Base-by-base conservation (phyloP, 2,329 filamentous ascomycete species). In the Alternaria sp. region DNA sequence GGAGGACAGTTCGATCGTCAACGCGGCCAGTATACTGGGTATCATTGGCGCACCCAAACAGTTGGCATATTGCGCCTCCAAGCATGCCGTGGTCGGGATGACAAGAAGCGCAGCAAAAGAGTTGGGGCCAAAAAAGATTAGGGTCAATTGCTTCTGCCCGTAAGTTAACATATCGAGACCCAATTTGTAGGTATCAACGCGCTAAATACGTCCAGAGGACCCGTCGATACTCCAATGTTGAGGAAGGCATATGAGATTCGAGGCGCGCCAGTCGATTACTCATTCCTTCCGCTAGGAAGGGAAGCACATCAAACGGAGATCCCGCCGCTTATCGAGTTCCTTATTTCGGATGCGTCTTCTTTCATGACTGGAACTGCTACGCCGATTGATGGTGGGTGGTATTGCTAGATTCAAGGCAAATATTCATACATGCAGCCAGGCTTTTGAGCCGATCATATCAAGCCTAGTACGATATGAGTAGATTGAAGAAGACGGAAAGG, bases 1-100 rank as follows among this genome's bases (percentile, higher is more conserved):
- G 10, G 72, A 79, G 49, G 73, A 73, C 1, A 77, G 78, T 0
- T 72, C 74, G 0, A 81, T 83, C 23, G 80, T 82, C 7, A 82
- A 82, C 63, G 81, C 86, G 26, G 81, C 84, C 25, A 87, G 84
- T 47, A 84, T 85, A 32, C 83, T 85, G 40, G 86, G 86, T 6
- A 71, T 84, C 3, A 80, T 82, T 62, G 83, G 83, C 73, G 81
- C 74, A 55, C 32, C 73, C 7, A 75, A 76, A 13, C 72, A 69
- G 23, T 71, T 77, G 23, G 77, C 78, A 1, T 82, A 82, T 55
- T 69, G 67, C 15, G 78, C 80, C 0, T 77, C 71, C 7, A 83
- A 83, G 60, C 80, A 82, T 63, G 81, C 75, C 0, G 77, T 82
- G 5, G 69, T 82, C 6, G 81, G 81, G 0, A 75, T 83, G 65